Conservation (phyloP, 768 basidiomycete species). For the Hebeloma cylindrosporum region DNA sequence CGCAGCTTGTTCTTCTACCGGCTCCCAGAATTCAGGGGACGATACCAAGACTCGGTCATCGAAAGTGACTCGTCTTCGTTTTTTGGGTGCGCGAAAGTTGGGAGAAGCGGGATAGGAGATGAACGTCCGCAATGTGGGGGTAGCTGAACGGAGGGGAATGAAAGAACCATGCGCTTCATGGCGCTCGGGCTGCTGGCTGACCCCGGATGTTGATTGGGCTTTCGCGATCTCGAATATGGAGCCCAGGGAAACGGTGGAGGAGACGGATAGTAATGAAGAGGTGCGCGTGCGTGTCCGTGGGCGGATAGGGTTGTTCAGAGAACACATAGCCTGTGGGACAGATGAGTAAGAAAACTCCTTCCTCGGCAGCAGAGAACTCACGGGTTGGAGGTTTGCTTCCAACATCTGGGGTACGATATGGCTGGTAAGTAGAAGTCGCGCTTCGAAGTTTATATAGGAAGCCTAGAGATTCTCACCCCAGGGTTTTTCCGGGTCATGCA, state of each 20-base stretch:
- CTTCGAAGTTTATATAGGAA: too few relatives aligned
- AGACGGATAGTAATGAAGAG: conserved; percentile 29
- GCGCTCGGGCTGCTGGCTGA: conserved; percentile 20
- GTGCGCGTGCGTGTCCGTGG: conserved; percentile 22
- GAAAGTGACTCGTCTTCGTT: conserved; percentile 22
- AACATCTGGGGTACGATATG: too few relatives aligned
- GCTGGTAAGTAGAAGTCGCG: too few relatives aligned
- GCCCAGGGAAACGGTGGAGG: conserved; percentile 21
- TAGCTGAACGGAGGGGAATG: conserved; percentile 29
- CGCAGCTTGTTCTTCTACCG: conserved; percentile 13
- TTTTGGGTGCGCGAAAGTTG: conserved; percentile 6
- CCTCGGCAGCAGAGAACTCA: too few relatives aligned
- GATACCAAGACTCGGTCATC: conserved; percentile 19
- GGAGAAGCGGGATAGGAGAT: conserved; percentile 18
- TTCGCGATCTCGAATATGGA: conserved; percentile 26
- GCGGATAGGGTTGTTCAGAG: neutral
- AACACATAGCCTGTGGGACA: neutral
- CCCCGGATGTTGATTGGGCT: conserved; percentile 20
- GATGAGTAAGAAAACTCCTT: too few relatives aligned
- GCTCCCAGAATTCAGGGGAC: conserved; percentile 16
- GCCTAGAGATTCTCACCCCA: too few relatives aligned
- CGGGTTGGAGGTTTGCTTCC: too few relatives aligned
- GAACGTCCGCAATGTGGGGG: conserved; percentile 21
- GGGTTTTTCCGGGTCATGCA: too few relatives aligned
- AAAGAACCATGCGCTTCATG: conserved; percentile 29